Base-by-base conservation (phyloP, 208 protist species). In the Kentomonas sorsogonicus region DNA sequence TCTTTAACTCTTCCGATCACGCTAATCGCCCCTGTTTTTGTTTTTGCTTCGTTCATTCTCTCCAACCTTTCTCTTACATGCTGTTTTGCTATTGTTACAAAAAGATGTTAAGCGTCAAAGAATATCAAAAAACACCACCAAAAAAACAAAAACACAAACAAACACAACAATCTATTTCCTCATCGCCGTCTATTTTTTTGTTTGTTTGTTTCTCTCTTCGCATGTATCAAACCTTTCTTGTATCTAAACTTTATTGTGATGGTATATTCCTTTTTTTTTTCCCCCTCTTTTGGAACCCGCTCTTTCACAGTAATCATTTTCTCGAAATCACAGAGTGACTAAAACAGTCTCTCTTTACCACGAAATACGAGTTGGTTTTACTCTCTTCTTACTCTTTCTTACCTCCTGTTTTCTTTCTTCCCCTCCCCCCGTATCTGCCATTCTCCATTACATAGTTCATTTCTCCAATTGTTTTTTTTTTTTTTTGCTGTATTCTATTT, bases 391-490 rank as follows among this genome's bases (percentile, higher is more conserved):
- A 29, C 30, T 30, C 25, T 23, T 46, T 13, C 25, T 20, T 33
- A 4, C 34, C 20, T 9, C 3, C 10, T 30, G 25, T 46, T 45
- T 45, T 55, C 38, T 52, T 27, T 23, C 7, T 64, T 11, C 41
- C 11, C 15, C 16, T 5, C 46, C 27, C 18, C 46, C 23, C 5
- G 9, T 52, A 18, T 47, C 26, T 34, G n/a, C 33, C 7, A 20
- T 46, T 44, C 9, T 41, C 20, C 26, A 9, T 61, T 15, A 15
- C 29, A 11, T 27, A 20, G 18, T 34, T 1, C 29, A 3, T 18
- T 31, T 6, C 16, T 57, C 29, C 3, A 26, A n/a, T 63, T 55
- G 1, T 58, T 54, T 57, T 4, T 38, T 63, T 52, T 33, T 41
- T 2, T 3, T 38, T 4, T 23, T 47, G 23, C 16, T 29, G 22